These are phyloP conservation scores for Neoscytalidium dimidiatum DNA, from an alignment of 2,329 filamentous ascomycete species.

Conservation along the genomic window DNA sequence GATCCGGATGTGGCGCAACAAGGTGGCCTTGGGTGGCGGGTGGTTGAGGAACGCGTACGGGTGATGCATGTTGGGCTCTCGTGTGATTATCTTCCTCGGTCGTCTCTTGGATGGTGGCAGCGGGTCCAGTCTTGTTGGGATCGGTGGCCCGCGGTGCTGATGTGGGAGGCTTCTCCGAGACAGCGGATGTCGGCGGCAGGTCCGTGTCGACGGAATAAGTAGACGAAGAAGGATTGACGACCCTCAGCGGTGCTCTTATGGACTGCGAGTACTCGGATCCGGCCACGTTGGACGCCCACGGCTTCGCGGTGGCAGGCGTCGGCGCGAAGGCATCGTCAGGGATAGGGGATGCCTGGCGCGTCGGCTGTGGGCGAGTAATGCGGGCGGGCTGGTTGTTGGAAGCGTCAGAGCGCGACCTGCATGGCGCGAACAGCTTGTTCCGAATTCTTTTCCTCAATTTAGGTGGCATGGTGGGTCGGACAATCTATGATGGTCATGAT, in stretches of 20 bases:
- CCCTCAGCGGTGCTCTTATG: neutral
- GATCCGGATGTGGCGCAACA: neutral
- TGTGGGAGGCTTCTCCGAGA: neutral
- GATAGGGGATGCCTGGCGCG: neutral
- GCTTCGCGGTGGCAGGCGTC: neutral
- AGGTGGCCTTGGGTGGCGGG: neutral
- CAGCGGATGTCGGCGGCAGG: neutral
- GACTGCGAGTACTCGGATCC: neutral
- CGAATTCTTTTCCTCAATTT: slow-evolving; percentile 2
- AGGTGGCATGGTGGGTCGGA: neutral
- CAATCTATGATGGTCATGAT: neutral
- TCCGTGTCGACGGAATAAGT: neutral
- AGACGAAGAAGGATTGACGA: neutral
- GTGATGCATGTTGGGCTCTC: neutral
- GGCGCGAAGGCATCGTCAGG: neutral
- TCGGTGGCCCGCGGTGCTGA: neutral
- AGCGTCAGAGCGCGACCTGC: neutral
- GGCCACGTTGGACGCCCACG: neutral
- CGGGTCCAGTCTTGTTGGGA: neutral
- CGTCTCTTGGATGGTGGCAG: neutral
- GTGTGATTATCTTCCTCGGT: neutral
- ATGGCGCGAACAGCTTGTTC: neutral
- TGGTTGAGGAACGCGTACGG: neutral
- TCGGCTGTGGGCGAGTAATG: neutral
- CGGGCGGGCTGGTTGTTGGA: neutral